phyloP scores from a whole-genome alignment of 1,139 yeast genomes.

The Pichia sp. region DNA sequence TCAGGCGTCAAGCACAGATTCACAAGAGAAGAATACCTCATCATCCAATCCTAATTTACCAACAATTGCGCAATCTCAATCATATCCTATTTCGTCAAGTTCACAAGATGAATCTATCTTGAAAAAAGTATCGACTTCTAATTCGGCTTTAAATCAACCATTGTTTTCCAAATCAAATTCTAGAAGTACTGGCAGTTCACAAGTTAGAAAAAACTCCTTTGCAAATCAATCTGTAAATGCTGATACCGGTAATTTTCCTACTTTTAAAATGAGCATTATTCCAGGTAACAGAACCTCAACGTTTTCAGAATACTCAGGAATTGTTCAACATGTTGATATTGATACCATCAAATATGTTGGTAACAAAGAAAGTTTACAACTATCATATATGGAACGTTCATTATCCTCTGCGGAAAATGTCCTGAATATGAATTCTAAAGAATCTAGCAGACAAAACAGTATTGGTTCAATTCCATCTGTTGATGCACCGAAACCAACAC shows the following conservation, averaged over 20 bases:
- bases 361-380: slow-evolving; percentile 19
- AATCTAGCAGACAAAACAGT: background rate
- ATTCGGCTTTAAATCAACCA: background rate
- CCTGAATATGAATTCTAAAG: slow-evolving; percentile 3
- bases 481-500: background rate
- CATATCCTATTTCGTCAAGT: background rate
- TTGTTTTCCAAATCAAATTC: background rate
- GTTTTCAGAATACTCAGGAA: slow-evolving; percentile 40
- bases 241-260: background rate
- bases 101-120: too few relatives aligned
- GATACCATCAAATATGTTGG: slow-evolving; percentile 37
- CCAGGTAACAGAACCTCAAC: slow-evolving; percentile 35
- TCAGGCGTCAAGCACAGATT: too few relatives aligned
- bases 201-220: background rate
- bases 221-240: background rate
- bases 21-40: too few relatives aligned
- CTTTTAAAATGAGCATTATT: background rate
- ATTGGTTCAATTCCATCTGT: background rate
- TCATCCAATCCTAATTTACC: too few relatives aligned
- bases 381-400: slow-evolving; percentile 7
- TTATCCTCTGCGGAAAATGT: slow-evolving; percentile 5
- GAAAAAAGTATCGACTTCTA: background rate
- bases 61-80: background rate
- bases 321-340: slow-evolving; percentile 39
- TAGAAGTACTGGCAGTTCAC: background rate